Evolutionary conservation across 176 grass and related monocot genomes (phyloP).

Genomic region (Carex cristatella): DNA sequence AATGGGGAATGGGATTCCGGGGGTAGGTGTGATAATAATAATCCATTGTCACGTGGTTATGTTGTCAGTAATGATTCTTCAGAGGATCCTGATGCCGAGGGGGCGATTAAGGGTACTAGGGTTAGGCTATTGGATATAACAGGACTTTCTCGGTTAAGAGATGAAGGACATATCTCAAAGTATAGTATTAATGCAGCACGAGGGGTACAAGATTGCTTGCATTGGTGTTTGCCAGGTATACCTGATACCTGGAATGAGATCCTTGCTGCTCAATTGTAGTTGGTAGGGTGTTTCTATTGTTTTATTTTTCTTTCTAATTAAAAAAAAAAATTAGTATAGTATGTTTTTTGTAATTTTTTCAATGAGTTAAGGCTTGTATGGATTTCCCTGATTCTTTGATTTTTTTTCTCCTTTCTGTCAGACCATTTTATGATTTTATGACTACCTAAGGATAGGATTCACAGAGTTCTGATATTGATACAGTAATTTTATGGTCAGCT

Average conservation of each 20-base stretch:
- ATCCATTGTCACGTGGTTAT: slow-evolving; percentile 54
- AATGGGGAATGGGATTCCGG: slow-evolving; percentile 81
- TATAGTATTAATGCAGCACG: slow-evolving; percentile 56
- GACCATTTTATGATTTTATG: slow-evolving; percentile 6
- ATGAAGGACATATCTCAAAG: slow-evolving; percentile 81
- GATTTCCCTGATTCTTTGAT: slow-evolving; percentile 4
- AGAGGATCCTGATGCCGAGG: slow-evolving; percentile 45
- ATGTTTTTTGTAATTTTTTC: slow-evolving; percentile 9
- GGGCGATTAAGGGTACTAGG: slow-evolving; percentile 50
- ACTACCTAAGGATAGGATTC: neutral
- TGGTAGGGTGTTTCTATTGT: neutral
- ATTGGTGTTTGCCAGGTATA: slow-evolving; percentile 86
- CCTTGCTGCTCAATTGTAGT: slow-evolving; percentile 62
- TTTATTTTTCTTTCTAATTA: neutral
- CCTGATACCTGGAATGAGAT: slow-evolving; percentile 92
- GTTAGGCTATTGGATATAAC: slow-evolving; percentile 75
- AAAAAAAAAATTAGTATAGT: slow-evolving; percentile 10
- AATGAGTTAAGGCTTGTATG: neutral
- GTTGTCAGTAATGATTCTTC: slow-evolving; percentile 51
- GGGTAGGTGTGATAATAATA: slow-evolving; percentile 61
- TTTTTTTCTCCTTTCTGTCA: neutral
- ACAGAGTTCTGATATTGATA: neutral
- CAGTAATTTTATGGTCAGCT: neutral
- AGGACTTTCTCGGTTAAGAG: slow-evolving; percentile 53
- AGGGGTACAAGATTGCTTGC: slow-evolving; percentile 81